Base-by-base conservation (phyloP, 306 rosid genomes). In the Vicia villosa region DNA sequence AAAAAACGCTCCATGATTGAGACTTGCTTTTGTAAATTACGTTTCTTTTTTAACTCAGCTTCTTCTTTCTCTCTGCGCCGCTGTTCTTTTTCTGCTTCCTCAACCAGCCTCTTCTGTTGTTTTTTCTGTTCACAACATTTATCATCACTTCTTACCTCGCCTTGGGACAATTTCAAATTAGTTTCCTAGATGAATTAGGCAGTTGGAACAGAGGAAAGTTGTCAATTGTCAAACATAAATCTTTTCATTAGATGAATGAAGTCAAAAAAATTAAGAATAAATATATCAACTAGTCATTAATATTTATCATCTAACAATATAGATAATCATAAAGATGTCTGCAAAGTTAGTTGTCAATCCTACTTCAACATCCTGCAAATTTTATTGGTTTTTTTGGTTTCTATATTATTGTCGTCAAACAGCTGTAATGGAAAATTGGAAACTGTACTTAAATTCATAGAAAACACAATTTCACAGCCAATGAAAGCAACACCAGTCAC, bases 1-100 rank as follows among this genome's bases (percentile, higher is more conserved):
- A 94, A 82, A 76, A 94, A 94, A 14, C 95, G 96, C 41, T 94
- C 97, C 99, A 94, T 94, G 5, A 94, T 70, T 11, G 96, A 88
- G 63, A 81, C 96, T 77, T 91, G 97, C 75, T 89, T 88, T 77
- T 84, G 88, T 67, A 91, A 21, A 63, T 84, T 60, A 12, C 86
- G 92, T 70, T 87, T 80, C 72, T 80, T 86, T 83, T 80, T 91
- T 10, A 80, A 50, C 56, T 83, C 94, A 54, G 89, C 91, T 84
- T 84, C 92, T 80, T 89, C 97, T 81, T 86, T 91, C 80, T 87
- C 89, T 55, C 79, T 77, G 30, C 95, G 97, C 6, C 81, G 79
- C 56, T 86, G 92, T 43, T 83, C 91, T 80, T 79, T 94, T 66
- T 88, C 95, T 45, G 87, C 81, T 41, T 86, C 97, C 28, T 88